Evolutionary conservation across 768 basidiomycete species (phyloP), one percentile per base, ranked within the genome.

Genomic region (Leccinum disarticulatum): DNA sequence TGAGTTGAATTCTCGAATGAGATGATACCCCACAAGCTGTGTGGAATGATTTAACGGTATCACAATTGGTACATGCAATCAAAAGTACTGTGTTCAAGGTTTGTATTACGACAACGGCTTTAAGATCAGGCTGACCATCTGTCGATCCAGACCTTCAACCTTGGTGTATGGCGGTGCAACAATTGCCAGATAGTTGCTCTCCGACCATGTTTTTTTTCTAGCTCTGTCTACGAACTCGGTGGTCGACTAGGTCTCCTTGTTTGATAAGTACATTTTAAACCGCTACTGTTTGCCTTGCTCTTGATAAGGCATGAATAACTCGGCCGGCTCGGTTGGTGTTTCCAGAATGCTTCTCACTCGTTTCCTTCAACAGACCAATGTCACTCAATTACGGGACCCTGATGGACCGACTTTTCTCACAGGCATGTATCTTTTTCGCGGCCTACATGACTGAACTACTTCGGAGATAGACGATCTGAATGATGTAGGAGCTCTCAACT

Each of bases 141-240:
- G 14, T 7, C 6, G 15, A 43, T 41, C 22, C 75, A 84, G 64
- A 85, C 83, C 0, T 89, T 85, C 70, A 83, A 88, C 73, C 83
- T 82, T 82, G 60, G 88, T 87, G 0, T 85, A 81, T 54, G 83
- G 87, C 19, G 87, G 83, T 33, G 87, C 85, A 22, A 87, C 85
- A 30, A 87, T 31, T 78, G 88, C 85, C 86, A 4, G 85, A 79
- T 63, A 61, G 65, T 38, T 87, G 80, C 35, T 14, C 36, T 47
- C 8, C 8, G 11, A 11, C n/a, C 11, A 2, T 48, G 31, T 11
- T 11, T 15, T 19, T 3, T 56, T n/a, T 41, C n/a, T n/a, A 65
- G 10, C 6, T 10, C 3, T 27, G 35, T 48, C 10, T 25, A 30
- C 28, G 28, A 71, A 71, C 17, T 69, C 67, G 3, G 4, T 67